A percentile compares a stretch with the other conserved stretches of the same genome.
Evolutionary conservation across 1,284 basidiomycete species (phyloP).

Genomic region (Moesziomyces sp.): DNA sequence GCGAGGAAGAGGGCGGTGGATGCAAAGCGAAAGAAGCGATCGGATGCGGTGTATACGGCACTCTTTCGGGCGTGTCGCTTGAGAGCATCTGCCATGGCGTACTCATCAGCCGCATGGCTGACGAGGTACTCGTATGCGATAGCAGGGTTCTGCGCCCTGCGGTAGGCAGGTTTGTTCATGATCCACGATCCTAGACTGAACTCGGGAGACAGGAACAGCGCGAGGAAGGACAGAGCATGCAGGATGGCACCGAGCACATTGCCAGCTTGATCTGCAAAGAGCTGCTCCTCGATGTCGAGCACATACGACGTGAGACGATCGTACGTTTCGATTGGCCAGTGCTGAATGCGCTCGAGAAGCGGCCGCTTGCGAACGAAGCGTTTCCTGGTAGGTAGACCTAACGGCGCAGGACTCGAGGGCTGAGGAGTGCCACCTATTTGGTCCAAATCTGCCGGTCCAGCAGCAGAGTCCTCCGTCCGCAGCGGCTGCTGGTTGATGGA

Average conservation of each 20-base stretch:
- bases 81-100: slow-evolving; percentile 44
- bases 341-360: slow-evolving; percentile 31
- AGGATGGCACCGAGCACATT: slow-evolving; percentile 39
- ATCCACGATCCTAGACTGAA: slow-evolving; percentile 39
- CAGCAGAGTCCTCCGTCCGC: neutral
- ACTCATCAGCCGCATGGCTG: slow-evolving; percentile 44
- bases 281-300: slow-evolving; percentile 40
- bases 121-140: slow-evolving; percentile 48
- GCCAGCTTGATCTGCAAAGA: slow-evolving; percentile 43
- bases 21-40: slow-evolving; percentile 40
- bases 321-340: slow-evolving; percentile 40
- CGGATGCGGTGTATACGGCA: slow-evolving; percentile 31
- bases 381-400: slow-evolving; percentile 8
- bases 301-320: slow-evolving; percentile 23
- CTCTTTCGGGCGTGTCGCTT: slow-evolving; percentile 34
- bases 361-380: slow-evolving; percentile 35
- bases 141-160: slow-evolving; percentile 40
- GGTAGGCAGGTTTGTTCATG: slow-evolving; percentile 40
- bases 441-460: neutral
- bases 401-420: neutral
- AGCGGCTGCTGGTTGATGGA: neutral
- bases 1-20: slow-evolving; percentile 27
- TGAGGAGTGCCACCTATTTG: neutral
- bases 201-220: slow-evolving; percentile 41
- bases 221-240: slow-evolving; percentile 36